phyloP scores from a whole-genome alignment of 345 rosid species.

The Euphorbia pulcherrima region DNA sequence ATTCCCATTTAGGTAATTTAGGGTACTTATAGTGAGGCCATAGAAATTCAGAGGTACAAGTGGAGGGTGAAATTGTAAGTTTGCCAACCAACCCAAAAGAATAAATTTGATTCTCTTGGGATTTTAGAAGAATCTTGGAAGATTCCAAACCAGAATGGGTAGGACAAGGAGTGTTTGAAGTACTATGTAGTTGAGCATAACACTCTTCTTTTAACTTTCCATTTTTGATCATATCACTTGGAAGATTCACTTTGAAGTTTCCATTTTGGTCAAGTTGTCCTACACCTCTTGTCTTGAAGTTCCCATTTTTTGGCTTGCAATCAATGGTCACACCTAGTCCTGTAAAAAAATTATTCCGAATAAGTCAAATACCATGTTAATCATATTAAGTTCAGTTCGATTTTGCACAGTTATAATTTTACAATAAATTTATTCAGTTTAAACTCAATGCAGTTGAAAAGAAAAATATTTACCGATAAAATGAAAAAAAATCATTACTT shows the following conservation, averaged over 20 bases:
- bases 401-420: too few relatives aligned
- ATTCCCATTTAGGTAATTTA: conserved; percentile 28
- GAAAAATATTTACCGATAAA: too few relatives aligned
- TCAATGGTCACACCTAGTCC: conserved; percentile 74
- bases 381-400: too few relatives aligned
- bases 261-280: conserved; percentile 60
- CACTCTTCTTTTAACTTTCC: conserved; percentile 65
- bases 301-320: conserved; percentile 52
- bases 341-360: conserved; percentile 12
- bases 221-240: conserved; percentile 43
- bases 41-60: conserved; percentile 54
- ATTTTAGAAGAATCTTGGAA: conserved; percentile 46
- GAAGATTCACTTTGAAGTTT: conserved; percentile 54
- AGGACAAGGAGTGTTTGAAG: conserved; percentile 55
- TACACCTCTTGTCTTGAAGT: conserved; percentile 49
- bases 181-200: conserved; percentile 81
- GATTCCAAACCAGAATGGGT: conserved; percentile 50
- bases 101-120: conserved; percentile 40
- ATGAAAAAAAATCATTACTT: too few relatives aligned
- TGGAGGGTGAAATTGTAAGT: conserved; percentile 50
- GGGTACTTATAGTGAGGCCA: conserved; percentile 48
- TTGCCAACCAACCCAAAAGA: conserved; percentile 52
- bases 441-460: too few relatives aligned
- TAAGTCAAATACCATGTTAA: neutral
- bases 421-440: too few relatives aligned